Conservation (phyloP, 169 alveolate genomes). For the Eimeria maxima region DNA sequence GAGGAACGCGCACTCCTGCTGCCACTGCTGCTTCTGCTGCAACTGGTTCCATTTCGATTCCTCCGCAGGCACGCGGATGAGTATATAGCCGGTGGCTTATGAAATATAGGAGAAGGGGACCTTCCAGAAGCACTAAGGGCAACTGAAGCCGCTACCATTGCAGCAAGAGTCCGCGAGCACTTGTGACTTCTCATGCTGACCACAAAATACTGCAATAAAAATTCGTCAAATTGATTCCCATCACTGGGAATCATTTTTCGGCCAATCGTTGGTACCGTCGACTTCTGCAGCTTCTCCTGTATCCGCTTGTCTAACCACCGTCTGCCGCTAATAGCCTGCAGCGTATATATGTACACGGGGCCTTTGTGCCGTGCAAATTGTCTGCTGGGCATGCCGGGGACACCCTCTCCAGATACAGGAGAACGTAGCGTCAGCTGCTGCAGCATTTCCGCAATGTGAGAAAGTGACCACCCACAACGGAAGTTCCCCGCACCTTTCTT, state of each 20-base stretch:
- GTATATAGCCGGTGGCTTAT: neutral
- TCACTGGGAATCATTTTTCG: conserved; percentile 8
- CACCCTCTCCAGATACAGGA: conserved; percentile 54
- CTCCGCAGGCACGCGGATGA: neutral
- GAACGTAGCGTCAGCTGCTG: conserved; percentile 45
- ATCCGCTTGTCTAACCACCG: conserved; percentile 74
- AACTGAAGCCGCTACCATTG: conserved; percentile 66
- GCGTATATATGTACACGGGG: conserved; percentile 78
- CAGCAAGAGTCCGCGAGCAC: conserved; percentile 58
- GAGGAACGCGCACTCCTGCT: conserved; percentile 4
- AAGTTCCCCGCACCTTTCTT: neutral
- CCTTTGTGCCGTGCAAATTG: conserved; percentile 40
- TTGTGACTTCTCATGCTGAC: conserved; percentile 46
- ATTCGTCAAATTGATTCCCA: conserved; percentile 24
- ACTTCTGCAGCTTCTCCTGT: conserved; percentile 42
- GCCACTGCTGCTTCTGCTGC: conserved; percentile 56
- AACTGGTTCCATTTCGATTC: conserved; percentile 4
- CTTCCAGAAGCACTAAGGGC: neutral
- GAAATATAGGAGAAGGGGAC: neutral
- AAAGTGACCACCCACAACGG: conserved; percentile 41
- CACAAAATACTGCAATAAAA: neutral
- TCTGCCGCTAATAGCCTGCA: conserved; percentile 83
- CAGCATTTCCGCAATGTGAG: conserved; percentile 56
- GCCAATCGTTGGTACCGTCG: neutral
- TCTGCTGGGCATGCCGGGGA: neutral